Evolutionary conservation across 2,329 filamentous ascomycete species (phyloP).

Genomic region (Chaetomiaceae sp.): DNA sequence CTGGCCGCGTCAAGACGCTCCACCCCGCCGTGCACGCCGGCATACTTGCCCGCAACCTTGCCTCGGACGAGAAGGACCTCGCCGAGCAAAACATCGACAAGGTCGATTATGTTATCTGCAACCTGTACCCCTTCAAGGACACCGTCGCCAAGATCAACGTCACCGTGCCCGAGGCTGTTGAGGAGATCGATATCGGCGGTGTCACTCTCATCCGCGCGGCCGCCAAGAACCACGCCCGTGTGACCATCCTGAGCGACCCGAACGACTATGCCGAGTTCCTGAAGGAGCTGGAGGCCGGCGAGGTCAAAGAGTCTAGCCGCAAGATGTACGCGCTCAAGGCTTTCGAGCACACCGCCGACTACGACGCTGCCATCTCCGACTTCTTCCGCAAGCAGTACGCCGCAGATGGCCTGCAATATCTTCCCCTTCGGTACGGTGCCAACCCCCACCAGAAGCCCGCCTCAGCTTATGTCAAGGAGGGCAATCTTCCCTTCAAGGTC

Average conservation of each 20-base stretch:
- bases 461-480: constrained; percentile 68
- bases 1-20: constrained; percentile 79
- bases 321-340: constrained; percentile 93
- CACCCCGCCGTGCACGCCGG: constrained; percentile 88
- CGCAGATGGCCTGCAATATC: constrained; percentile 71
- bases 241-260: constrained; percentile 93
- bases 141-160: constrained; percentile 96
- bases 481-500: constrained; percentile 87
- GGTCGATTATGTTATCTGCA: constrained; percentile 95
- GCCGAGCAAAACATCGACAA: constrained; percentile 92
- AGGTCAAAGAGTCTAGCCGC: constrained; percentile 77
- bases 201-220: constrained; percentile 94
- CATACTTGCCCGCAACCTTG: constrained; percentile 89
- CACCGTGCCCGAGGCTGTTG: constrained; percentile 91
- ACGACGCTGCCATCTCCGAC: constrained; percentile 87
- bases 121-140: constrained; percentile 98
- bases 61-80: constrained; percentile 93
- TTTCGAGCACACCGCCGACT: constrained; percentile 96
- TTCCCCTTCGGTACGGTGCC: constrained; percentile 85
- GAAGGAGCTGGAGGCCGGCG: constrained; percentile 78
- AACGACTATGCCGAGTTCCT: constrained; percentile 92
- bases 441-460: constrained; percentile 99
- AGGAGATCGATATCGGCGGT: constrained; percentile 98
- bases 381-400: constrained; percentile 99
- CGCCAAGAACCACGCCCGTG: constrained; percentile 94